A percentile compares a stretch with the other conserved stretches of the same genome.
Evolutionary conservation across 2,329 filamentous ascomycete species (phyloP).

Genomic region (Paecilomyces variotii): DNA sequence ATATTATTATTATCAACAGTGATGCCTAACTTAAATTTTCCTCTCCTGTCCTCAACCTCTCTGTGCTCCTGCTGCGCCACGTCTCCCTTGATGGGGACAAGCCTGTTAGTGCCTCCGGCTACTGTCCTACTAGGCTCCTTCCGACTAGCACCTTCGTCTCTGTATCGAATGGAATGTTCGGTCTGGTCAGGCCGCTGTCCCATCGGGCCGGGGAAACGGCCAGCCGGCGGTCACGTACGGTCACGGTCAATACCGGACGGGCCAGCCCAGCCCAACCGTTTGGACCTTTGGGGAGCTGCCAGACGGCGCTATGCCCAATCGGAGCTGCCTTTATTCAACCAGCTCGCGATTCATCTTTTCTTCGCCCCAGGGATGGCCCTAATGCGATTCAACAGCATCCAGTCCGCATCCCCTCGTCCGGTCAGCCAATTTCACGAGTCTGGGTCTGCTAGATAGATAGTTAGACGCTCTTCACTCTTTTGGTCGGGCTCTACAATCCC

Average conservation of each 20-base stretch:
- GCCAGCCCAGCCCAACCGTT: slow-evolving; percentile 27
- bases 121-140: too few species aligned
- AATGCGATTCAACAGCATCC: neutral
- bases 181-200: too few species aligned
- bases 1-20: too few species aligned
- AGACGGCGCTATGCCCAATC: slow-evolving; percentile 25
- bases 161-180: too few species aligned
- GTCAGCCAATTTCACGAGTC: neutral
- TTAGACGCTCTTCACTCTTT: neutral
- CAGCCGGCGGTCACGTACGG: slow-evolving; percentile 1
- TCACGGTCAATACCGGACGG: neutral
- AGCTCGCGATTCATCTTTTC: slow-evolving; percentile 9
- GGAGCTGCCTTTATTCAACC: slow-evolving; percentile 24
- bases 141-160: too few species aligned
- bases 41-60: too few species aligned
- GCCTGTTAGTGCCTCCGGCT: too few species aligned
- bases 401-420: neutral
- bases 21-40: too few species aligned
- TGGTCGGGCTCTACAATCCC: neutral
- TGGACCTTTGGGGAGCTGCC: slow-evolving; percentile 24
- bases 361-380: neutral
- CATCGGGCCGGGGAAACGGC: too few species aligned
- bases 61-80: too few species aligned
- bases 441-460: neutral
- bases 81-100: too few species aligned